These are phyloP conservation scores for Protomyces arabidopsidicola DNA, from an alignment of 1,139 yeast species.

Conservation along the genomic window DNA sequence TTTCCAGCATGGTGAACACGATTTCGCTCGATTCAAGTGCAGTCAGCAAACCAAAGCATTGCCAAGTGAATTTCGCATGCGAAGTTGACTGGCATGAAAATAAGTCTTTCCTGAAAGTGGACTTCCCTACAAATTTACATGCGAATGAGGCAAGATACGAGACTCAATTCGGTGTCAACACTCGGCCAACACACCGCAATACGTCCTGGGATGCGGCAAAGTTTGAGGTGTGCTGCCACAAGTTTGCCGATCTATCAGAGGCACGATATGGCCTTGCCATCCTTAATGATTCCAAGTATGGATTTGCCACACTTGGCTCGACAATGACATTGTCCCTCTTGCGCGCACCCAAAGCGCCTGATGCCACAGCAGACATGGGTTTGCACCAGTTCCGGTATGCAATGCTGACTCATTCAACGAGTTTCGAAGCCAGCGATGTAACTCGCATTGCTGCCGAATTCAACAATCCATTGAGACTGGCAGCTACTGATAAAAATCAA, in stretches of 20 bases:
- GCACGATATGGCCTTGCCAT: conserved; percentile 81
- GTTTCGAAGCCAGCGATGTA: conserved; percentile 52
- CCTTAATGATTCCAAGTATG: conserved; percentile 80
- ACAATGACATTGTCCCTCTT: conserved; percentile 68
- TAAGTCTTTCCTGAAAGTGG: conserved; percentile 85
- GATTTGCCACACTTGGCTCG: conserved; percentile 87
- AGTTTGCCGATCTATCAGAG: conserved; percentile 87
- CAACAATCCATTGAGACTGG: conserved; percentile 52
- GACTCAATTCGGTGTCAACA: conserved; percentile 86
- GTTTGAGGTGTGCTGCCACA: conserved; percentile 92
- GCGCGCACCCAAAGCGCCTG: conserved; percentile 80
- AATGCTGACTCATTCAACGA: conserved; percentile 71
- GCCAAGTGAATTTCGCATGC: conserved; percentile 53
- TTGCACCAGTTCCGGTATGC: conserved; percentile 78
- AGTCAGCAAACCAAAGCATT: conserved; percentile 52
- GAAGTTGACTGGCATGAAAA: conserved; percentile 83
- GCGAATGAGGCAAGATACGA: conserved; percentile 78
- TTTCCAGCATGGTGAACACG: conserved; percentile 59
- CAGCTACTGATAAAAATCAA: conserved; percentile 32
- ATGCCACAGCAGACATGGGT: conserved; percentile 88
- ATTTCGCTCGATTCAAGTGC: conserved; percentile 74
- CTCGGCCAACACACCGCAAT: conserved; percentile 88
- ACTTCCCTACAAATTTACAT: conserved; percentile 81
- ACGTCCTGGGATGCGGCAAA: conserved; percentile 95
- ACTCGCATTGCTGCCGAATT: conserved; percentile 75